phyloP scores from a whole-genome alignment of 2,329 filamentous ascomycete species.

The Exophiala oligosperma region DNA sequence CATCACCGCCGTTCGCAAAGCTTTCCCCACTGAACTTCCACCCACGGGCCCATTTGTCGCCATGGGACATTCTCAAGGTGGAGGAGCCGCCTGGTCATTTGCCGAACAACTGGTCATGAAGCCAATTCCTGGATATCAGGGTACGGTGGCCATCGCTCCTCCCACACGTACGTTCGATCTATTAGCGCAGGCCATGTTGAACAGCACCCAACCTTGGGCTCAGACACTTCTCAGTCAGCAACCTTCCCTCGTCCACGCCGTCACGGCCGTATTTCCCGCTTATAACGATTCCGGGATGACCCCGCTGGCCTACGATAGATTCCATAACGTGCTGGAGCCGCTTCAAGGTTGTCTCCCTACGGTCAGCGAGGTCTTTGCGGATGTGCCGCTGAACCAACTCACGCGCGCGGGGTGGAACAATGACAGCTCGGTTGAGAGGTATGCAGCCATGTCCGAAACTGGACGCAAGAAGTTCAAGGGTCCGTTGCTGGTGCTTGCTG shows the following conservation, averaged over 20 bases:
- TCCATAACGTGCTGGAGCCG: slow-evolving; percentile 2
- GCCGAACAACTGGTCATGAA: slow-evolving; percentile 36
- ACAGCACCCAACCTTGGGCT: no score
- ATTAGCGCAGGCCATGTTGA: no score
- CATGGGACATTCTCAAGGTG: slow-evolving; percentile 52
- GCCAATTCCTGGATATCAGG: slow-evolving; percentile 29
- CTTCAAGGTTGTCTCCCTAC: slow-evolving; percentile 3
- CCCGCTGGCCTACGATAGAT: slow-evolving; percentile 4
- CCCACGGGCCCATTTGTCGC: slow-evolving; percentile 40
- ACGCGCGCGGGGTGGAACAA: background rate
- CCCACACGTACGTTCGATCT: no score
- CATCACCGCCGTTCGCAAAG: slow-evolving; percentile 42
- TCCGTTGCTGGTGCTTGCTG: background rate
- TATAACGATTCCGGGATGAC: slow-evolving; percentile 4
- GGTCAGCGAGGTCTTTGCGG: background rate
- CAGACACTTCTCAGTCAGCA: background rate
- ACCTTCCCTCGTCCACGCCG: slow-evolving; percentile 1
- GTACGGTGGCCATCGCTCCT: slow-evolving; percentile 29
- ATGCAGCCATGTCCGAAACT: background rate
- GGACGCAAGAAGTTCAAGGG: slow-evolving; percentile 1
- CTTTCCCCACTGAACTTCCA: slow-evolving; percentile 34
- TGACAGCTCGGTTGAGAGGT: background rate
- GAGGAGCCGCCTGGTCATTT: slow-evolving; percentile 44
- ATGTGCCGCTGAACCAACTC: background rate
- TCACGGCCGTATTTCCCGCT: slow-evolving; percentile 4